Evolutionary conservation across 345 rosid species (phyloP).

Genomic region (Geranium rotundifolium): DNA sequence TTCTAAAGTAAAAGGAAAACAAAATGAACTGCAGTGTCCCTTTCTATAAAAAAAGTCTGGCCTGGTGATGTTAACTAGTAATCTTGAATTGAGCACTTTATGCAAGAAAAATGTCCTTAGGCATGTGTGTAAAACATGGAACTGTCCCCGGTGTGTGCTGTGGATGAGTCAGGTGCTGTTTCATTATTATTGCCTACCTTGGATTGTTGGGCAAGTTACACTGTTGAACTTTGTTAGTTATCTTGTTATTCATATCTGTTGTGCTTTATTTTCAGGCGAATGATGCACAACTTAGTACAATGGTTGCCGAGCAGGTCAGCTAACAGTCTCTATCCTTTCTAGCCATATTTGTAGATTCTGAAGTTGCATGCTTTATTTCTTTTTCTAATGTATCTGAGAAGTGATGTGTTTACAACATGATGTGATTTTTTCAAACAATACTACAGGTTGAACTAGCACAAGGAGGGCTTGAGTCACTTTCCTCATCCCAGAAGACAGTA

Average conservation of each 20-base stretch:
- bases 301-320: constrained; percentile 94
- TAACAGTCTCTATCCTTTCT: neutral
- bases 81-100: neutral
- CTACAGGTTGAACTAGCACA: constrained; percentile 87
- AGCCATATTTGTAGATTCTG: neutral
- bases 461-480: constrained; percentile 65
- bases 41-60: too few species aligned
- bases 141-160: too few species aligned
- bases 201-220: neutral
- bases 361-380: neutral
- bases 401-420: neutral
- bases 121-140: neutral
- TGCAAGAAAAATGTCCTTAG: neutral
- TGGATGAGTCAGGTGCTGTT: neutral
- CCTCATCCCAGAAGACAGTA: constrained; percentile 61
- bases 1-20: neutral
- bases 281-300: constrained; percentile 97
- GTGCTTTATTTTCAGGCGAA: constrained; percentile 45
- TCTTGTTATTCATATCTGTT: neutral
- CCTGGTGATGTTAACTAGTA: neutral
- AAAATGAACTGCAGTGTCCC: too few species aligned
- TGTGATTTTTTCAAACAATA: neutral
- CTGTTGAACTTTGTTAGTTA: neutral
- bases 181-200: neutral
- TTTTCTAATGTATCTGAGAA: neutral